phyloP scores from a whole-genome alignment of 805 yeast genomes.

The Kockiozyma suomiensis region DNA sequence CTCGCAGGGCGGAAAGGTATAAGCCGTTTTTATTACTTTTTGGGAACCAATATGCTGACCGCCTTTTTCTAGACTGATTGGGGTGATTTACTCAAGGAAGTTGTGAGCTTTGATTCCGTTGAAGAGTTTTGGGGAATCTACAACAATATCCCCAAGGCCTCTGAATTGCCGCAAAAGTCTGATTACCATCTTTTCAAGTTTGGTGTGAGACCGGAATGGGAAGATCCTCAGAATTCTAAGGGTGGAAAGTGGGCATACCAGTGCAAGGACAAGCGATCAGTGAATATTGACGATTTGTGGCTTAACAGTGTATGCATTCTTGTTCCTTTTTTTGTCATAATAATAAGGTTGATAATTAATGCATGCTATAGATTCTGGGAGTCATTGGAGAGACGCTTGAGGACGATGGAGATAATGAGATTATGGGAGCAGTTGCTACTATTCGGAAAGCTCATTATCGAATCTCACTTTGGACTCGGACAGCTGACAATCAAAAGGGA shows the following conservation, averaged over 20 bases:
- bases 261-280: constrained; percentile 59
- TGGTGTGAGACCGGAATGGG: constrained; percentile 98
- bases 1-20: constrained; percentile 58
- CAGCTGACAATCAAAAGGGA: constrained; percentile 59
- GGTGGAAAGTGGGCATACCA: constrained; percentile 96
- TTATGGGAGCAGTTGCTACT: constrained; percentile 91
- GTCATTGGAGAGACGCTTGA: constrained; percentile 95
- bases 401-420: constrained; percentile 76
- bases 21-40: neutral
- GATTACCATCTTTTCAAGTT: constrained; percentile 95
- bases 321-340: neutral
- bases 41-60: no score
- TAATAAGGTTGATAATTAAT: constrained; percentile 9
- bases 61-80: constrained; percentile 70
- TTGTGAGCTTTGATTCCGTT: constrained; percentile 87
- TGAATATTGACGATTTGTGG: constrained; percentile 87
- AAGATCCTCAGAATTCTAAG: constrained; percentile 78
- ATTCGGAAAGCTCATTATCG: constrained; percentile 80
- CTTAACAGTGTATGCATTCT: constrained; percentile 57
- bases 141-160: constrained; percentile 89
- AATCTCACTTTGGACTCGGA: constrained; percentile 91
- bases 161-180: constrained; percentile 85
- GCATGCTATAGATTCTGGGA: constrained; percentile 56
- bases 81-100: constrained; percentile 90
- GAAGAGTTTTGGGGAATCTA: constrained; percentile 99